Evolutionary conservation across 2,329 filamentous ascomycete genomes (phyloP).

Genomic region (Daldinia sp.): DNA sequence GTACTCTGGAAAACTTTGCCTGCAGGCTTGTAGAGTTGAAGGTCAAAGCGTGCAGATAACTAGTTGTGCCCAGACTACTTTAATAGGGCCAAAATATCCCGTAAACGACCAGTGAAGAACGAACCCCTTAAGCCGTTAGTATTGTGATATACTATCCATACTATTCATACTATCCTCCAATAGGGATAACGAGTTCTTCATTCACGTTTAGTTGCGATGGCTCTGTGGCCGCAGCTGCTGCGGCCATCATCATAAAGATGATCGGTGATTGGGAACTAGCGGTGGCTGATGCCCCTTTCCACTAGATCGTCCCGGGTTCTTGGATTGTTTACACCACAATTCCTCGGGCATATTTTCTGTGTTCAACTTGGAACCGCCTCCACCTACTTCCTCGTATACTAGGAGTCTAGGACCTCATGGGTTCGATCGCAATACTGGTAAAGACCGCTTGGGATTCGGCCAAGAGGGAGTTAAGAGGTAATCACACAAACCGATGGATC

Average conservation of each 20-base stretch:
- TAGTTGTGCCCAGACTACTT: slow-evolving; percentile 24
- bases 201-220: slow-evolving; percentile 23
- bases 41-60: slow-evolving; percentile 37
- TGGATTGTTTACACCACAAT: slow-evolving; percentile 7
- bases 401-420: background rate
- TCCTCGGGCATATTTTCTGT: slow-evolving; percentile 4
- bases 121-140: slow-evolving; percentile 4
- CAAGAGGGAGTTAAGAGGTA: slow-evolving; percentile 8
- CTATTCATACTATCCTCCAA: slow-evolving; percentile 20
- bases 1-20: slow-evolving; percentile 22
- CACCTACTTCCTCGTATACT: slow-evolving; percentile 21
- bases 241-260: slow-evolving; percentile 25
- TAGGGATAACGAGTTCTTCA: slow-evolving; percentile 22
- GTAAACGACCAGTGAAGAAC: slow-evolving; percentile 15
- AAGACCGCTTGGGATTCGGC: slow-evolving; percentile 7
- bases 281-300: slow-evolving; percentile 30
- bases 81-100: slow-evolving; percentile 24
- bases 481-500: slow-evolving; percentile 13
- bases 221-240: slow-evolving; percentile 21
- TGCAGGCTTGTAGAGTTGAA: slow-evolving; percentile 15
- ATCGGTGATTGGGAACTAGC: slow-evolving; percentile 29
- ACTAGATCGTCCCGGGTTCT: background rate
- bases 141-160: no score
- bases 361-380: background rate
- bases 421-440: background rate